A percentile compares a stretch with the other conserved stretches of the same genome.
Evolutionary conservation across 768 basidiomycete genomes (phyloP).

Genomic region (Pholiota molesta): DNA sequence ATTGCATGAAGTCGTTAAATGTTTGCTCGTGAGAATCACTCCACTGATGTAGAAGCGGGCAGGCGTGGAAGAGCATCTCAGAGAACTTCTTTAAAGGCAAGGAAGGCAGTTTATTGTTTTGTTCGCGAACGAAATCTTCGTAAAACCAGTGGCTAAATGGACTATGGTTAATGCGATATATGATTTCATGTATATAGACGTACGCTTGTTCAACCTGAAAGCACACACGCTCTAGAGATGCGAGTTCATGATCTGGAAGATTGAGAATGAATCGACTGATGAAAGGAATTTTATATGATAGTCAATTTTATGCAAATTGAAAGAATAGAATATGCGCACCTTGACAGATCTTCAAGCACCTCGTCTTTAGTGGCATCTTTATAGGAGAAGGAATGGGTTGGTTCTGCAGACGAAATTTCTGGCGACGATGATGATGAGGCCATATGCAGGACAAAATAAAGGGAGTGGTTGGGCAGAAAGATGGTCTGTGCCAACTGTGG

Average conservation of each 20-base stretch:
- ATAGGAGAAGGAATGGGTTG: slow-evolving; percentile 52
- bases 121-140: slow-evolving; percentile 96
- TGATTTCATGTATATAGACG: slow-evolving; percentile 34
- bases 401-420: slow-evolving; percentile 58
- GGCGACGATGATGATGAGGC: slow-evolving; percentile 80
- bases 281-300: background rate
- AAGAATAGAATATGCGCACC: slow-evolving; percentile 43
- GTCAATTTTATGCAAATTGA: background rate
- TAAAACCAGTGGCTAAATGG: slow-evolving; percentile 95
- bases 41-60: slow-evolving; percentile 83
- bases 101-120: slow-evolving; percentile 85
- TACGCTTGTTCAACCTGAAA: slow-evolving; percentile 99
- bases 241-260: slow-evolving; percentile 90
- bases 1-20: slow-evolving; percentile 90
- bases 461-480: slow-evolving; percentile 31
- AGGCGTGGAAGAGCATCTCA: slow-evolving; percentile 84
- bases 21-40: slow-evolving; percentile 84
- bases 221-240: slow-evolving; percentile 90
- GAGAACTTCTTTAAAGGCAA: slow-evolving; percentile 92
- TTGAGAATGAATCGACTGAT: slow-evolving; percentile 93
- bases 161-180: slow-evolving; percentile 8
- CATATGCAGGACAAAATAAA: slow-evolving; percentile 49
- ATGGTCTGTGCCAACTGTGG: slow-evolving; percentile 16
- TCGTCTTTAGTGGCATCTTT: slow-evolving; percentile 81
- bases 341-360: slow-evolving; percentile 89